These are phyloP conservation scores for Cladophialophora yegresii DNA, from an alignment of 2,329 filamentous ascomycete genomes.

Conservation along the genomic window DNA sequence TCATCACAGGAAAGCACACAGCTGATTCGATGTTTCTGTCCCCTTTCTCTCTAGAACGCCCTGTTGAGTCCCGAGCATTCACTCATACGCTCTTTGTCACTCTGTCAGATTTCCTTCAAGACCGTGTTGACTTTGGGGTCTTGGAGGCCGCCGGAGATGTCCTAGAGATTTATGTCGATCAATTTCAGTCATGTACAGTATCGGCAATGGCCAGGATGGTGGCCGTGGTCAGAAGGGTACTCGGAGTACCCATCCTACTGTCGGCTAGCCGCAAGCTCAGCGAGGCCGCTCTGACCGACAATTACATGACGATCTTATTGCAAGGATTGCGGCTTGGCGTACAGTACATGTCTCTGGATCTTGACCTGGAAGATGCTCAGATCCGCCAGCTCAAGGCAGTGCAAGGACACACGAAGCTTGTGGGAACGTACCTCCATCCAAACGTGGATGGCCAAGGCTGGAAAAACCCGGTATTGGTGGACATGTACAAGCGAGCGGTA, in stretches of 20 bases:
- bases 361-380: slow-evolving; percentile 40
- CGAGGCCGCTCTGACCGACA: slow-evolving; percentile 15
- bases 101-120: slow-evolving; percentile 42
- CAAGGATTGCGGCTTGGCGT: slow-evolving; percentile 47
- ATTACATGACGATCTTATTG: slow-evolving; percentile 44
- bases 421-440: slow-evolving; percentile 41
- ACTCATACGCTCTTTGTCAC: slow-evolving; percentile 47
- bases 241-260: slow-evolving; percentile 54
- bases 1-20: slow-evolving; percentile 57
- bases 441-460: slow-evolving; percentile 16
- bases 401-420: slow-evolving; percentile 46
- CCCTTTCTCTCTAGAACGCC: slow-evolving; percentile 63
- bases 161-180: slow-evolving; percentile 62
- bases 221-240: slow-evolving; percentile 58
- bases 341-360: slow-evolving; percentile 45
- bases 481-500: slow-evolving; percentile 41
- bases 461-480: slow-evolving; percentile 23
- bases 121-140: slow-evolving; percentile 50
- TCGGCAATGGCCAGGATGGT: slow-evolving; percentile 58
- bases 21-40: slow-evolving; percentile 58
- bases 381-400: slow-evolving; percentile 38
- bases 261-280: slow-evolving; percentile 20
- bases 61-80: slow-evolving; percentile 58
- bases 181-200: slow-evolving; percentile 55
- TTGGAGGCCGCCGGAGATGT: slow-evolving; percentile 62